phyloP scores from a whole-genome alignment of 441 rosid species.

The Jatropha multifida region DNA sequence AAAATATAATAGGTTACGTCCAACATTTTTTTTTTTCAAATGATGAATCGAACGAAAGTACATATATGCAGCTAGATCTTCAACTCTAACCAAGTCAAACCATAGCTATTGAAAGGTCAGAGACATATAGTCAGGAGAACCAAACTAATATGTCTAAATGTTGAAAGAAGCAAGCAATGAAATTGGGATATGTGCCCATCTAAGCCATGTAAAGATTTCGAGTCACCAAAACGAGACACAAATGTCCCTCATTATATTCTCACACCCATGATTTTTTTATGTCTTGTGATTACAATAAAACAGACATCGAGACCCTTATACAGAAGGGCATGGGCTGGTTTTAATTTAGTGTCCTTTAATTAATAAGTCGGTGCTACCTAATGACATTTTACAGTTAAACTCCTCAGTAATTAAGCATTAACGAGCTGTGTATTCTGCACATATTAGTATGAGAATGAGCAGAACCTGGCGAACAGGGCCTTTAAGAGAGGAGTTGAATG shows the following conservation, averaged over 20 bases:
- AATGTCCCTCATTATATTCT: too few species aligned
- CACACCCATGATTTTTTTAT: not conserved
- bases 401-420: not conserved
- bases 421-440: not conserved
- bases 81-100: not conserved
- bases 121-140: not conserved
- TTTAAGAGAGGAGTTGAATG: not conserved
- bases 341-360: not conserved
- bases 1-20: too few species aligned
- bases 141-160: not conserved
- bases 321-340: slow-evolving; percentile 27
- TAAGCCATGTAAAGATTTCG: not conserved
- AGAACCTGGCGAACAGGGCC: not conserved
- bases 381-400: too few species aligned
- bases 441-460: not conserved
- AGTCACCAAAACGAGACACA: not conserved
- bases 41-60: too few species aligned
- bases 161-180: not conserved
- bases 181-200: not conserved
- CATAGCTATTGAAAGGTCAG: not conserved
- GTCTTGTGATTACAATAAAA: slow-evolving; percentile 7
- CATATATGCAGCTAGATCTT: too few species aligned
- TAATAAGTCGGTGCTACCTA: slow-evolving; percentile 35
- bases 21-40: too few species aligned
- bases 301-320: slow-evolving; percentile 29